These are phyloP conservation scores for Quercus mongolica DNA, from an alignment of 306 rosid species.

Conservation along the genomic window DNA sequence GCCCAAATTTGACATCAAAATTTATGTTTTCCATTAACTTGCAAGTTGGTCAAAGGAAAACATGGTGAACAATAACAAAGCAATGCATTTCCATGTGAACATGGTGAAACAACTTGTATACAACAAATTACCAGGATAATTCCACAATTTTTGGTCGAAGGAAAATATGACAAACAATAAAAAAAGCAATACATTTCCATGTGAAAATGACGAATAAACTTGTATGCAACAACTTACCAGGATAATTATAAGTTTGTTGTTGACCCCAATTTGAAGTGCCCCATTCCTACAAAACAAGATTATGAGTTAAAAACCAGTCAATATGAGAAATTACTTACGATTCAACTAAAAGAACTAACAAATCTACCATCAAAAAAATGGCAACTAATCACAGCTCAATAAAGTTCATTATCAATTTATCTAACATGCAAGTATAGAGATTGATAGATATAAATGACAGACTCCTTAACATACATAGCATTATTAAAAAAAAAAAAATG, in stretches of 20 bases:
- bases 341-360: background rate
- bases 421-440: background rate
- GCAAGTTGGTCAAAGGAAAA: background rate
- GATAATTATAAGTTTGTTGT: constrained; percentile 57
- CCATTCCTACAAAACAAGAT: constrained; percentile 62
- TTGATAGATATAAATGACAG: background rate
- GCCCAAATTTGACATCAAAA: background rate
- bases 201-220: background rate
- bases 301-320: background rate
- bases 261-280: constrained; percentile 56
- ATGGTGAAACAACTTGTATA: background rate
- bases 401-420: background rate
- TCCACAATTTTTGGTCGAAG: constrained; percentile 18
- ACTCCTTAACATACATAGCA: background rate
- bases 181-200: background rate
- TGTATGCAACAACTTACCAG: constrained; percentile 43
- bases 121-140: constrained; percentile 50
- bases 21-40: background rate
- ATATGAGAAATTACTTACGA: background rate
- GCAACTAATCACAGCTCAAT: no score
- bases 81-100: background rate
- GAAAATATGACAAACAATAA: background rate
- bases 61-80: background rate
- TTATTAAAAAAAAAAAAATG: background rate
- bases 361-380: background rate